Percentiles rank a stretch among this genome's conserved stretches.
Conservation (phyloP, 768 basidiomycete species). For the Tulasnella sp. region DNA sequence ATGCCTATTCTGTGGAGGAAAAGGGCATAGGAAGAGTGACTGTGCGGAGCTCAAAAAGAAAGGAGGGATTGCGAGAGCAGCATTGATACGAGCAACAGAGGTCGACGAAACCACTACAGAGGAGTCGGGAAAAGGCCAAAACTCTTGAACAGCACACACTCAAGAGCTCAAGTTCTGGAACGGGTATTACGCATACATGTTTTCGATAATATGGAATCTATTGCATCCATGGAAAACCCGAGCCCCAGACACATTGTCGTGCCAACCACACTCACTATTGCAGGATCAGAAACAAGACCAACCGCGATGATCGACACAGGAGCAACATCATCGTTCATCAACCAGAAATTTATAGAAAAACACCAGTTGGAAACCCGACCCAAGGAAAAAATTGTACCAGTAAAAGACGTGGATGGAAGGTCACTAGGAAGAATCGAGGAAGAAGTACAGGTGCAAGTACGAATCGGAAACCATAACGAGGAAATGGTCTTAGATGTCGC, state of each 20-base stretch:
- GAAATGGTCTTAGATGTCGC: background rate
- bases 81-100: background rate
- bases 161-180: background rate
- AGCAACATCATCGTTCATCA: background rate
- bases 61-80: background rate
- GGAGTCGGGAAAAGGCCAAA: background rate
- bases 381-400: background rate
- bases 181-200: background rate
- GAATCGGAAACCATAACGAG: background rate
- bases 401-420: background rate
- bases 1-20: background rate
- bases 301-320: background rate
- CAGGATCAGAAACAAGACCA: background rate
- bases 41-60: background rate
- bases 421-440: background rate
- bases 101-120: background rate
- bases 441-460: background rate
- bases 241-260: background rate
- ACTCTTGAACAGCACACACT: background rate
- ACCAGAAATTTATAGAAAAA: background rate
- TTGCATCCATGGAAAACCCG: background rate
- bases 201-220: background rate
- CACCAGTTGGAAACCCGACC: background rate
- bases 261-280: background rate
- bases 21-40: background rate